phyloP scores from a whole-genome alignment of 73 alveolate genomes.

The Tetrahymena borealis region DNA sequence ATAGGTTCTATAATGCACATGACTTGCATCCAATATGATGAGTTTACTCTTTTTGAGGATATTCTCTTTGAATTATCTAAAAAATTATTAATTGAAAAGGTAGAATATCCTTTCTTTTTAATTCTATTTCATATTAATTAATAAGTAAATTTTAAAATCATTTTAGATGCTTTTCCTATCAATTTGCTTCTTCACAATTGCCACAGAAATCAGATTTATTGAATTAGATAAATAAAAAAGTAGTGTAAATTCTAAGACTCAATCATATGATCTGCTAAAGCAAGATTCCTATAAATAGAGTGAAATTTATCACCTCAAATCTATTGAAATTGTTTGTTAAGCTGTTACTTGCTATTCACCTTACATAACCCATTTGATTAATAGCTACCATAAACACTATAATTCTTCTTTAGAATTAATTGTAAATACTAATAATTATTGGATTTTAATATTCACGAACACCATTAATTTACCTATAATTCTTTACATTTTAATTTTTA shows the following conservation, averaged over 20 bases:
- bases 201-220: conserved; percentile 37
- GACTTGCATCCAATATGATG: conserved; percentile 13
- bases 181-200: conserved; percentile 31
- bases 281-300: conserved; percentile 29
- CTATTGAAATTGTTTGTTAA: conserved; percentile 36
- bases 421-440: background rate
- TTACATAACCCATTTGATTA: conserved; percentile 26
- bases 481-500: background rate
- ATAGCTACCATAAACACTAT: conserved; percentile 40
- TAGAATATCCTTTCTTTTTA: background rate
- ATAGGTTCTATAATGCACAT: conserved; percentile 42
- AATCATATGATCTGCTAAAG: background rate
- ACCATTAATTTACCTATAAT: background rate
- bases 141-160: too few relatives aligned
- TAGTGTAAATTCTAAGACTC: background rate
- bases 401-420: conserved; percentile 25
- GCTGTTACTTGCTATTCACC: conserved; percentile 34
- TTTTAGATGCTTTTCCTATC: conserved; percentile 21
- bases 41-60: conserved; percentile 16
- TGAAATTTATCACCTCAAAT: conserved; percentile 35
- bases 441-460: background rate
- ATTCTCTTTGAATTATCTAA: conserved; percentile 31
- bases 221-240: conserved; percentile 31
- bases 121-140: too few relatives aligned
- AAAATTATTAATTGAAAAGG: conserved; percentile 18